Percentiles rank a stretch among this genome's conserved stretches.
These are phyloP conservation scores for Kwoniella sp. DNA, from an alignment of 768 basidiomycete species.

Conservation along the genomic window DNA sequence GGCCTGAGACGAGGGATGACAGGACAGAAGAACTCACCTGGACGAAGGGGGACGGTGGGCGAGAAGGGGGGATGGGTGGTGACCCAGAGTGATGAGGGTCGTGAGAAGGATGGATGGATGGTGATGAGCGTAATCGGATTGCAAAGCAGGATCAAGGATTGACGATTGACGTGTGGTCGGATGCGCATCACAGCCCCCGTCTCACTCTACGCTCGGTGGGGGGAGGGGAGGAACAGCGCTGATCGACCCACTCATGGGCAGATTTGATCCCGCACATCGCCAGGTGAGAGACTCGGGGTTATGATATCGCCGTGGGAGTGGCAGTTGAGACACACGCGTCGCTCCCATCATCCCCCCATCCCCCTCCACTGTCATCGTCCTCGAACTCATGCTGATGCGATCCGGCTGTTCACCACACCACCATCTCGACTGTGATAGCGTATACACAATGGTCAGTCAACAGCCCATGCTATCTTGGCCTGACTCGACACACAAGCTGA, in stretches of 20 bases:
- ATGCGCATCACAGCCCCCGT: no score
- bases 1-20: no score
- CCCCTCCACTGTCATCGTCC: conserved; percentile 3
- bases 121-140: conserved; percentile 6
- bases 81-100: neutral
- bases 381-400: neutral
- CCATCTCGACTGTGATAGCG: neutral
- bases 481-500: neutral
- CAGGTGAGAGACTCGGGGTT: no score
- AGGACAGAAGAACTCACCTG: neutral
- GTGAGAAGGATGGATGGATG: no score
- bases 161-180: neutral
- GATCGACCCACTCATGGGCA: no score
- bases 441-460: conserved; percentile 9
- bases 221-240: no score
- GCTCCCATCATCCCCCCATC: neutral
- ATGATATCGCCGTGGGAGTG: conserved; percentile 12
- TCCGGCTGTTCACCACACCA: neutral
- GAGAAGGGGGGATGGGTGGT: neutral
- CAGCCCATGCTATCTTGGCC: no score
- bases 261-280: no score
- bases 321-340: conserved; percentile 15
- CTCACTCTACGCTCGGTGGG: no score
- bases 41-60: neutral
- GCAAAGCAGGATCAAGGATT: neutral